Conservation (phyloP, 129 eudicot species). For the Flaveria ramosissima region DNA sequence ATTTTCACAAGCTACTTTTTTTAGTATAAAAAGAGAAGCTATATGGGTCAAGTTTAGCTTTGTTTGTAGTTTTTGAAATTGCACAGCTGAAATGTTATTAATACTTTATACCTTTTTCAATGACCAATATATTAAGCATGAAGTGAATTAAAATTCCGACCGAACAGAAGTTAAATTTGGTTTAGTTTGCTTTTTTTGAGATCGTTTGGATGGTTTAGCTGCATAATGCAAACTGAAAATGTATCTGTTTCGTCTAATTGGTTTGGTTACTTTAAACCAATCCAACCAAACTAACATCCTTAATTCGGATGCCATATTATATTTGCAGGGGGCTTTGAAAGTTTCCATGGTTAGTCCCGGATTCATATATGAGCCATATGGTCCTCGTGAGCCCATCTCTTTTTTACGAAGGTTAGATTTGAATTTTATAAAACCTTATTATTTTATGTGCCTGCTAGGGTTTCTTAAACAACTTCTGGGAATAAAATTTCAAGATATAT, state of each 20-base stretch:
- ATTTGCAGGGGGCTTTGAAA: slow-evolving; percentile 67
- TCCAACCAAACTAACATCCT: slow-evolving; percentile 1
- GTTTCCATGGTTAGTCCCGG: slow-evolving; percentile 91
- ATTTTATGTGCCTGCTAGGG: slow-evolving; percentile 9
- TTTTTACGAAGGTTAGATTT: slow-evolving; percentile 69
- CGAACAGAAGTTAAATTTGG: background rate
- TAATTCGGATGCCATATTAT: slow-evolving; percentile 27
- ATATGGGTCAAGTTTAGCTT: background rate
- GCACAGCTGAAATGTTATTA: background rate
- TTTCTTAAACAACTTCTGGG: slow-evolving; percentile 8
- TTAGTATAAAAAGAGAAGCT: background rate
- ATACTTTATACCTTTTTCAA: background rate
- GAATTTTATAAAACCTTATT: background rate
- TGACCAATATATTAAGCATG: background rate
- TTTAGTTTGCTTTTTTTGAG: background rate
- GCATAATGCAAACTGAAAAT: background rate
- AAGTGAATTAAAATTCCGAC: background rate
- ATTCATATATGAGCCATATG: slow-evolving; percentile 81
- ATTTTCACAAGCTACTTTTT: background rate
- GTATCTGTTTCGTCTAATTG: background rate
- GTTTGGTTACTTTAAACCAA: background rate
- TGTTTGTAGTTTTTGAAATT: background rate
- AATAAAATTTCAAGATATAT: slow-evolving; percentile 17
- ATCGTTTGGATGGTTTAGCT: background rate
- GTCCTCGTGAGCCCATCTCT: slow-evolving; percentile 78